Evolutionary conservation across 148 eudicot genomes (phyloP), one percentile per base, ranked within the genome.

Genomic region (Rhododendron molle): DNA sequence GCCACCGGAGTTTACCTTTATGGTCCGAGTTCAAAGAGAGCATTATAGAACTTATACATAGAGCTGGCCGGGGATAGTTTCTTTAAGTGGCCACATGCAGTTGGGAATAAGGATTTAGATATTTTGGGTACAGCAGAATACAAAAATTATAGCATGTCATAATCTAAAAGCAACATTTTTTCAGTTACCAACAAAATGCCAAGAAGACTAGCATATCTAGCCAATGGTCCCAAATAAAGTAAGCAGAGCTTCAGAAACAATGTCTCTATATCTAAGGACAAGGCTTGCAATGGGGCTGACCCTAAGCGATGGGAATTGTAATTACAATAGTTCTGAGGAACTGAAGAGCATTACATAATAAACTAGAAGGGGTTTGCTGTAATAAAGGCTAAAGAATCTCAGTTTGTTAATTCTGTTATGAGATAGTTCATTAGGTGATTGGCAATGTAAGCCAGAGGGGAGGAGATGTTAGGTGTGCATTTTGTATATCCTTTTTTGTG

Each of bases 201-300:
- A n/a, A 21, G n/a, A 83, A 67, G 52, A 83, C 23, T 44, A 43
- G 77, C 77, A 83, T 26, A 44, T 69, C 44, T 65, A 83, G 30
- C 23, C 56, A 81, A 65, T 3, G 49, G 54, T 26, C 46, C 58
- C 30, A 7, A 15, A 67, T 62, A 65, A 83, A 62, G 47, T 58
- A 82, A 62, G n/a, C 6, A 58, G 16, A 81, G 69, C 71, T 81
- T 81, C 69, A 81, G 46, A 34, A 80, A 50, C 62, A 52, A 81
- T n/a, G 11, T 34, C 3, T 13, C 81, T 50, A 26, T 54, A 20
- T 52, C 82, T 9, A 67, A 52, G 26, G 82, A 18, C 38, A 34
- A 34, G 15, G 34, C 32, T 80, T 80, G 43, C 12, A 54, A 80
- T 32, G 11, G 65, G 30, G 83, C 3, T 56, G 83, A 81, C 36